Percentiles rank a stretch among this genome's conserved stretches.
Conservation (phyloP, 164 flowering plant species). For the Akebia trifoliata region DNA sequence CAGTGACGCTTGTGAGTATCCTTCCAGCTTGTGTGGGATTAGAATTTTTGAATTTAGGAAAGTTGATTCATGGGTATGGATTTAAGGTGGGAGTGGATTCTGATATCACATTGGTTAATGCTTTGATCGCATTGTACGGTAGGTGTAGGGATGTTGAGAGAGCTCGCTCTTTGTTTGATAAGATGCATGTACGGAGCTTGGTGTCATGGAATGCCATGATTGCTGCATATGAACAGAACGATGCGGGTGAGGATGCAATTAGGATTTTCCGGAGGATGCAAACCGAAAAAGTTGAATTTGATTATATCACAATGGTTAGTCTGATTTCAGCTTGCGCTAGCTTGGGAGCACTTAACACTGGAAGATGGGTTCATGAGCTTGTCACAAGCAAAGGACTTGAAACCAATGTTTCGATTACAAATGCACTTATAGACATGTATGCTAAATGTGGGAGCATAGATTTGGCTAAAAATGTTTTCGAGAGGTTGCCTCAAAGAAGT, state of each 20-base stretch:
- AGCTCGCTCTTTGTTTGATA: conserved; percentile 27
- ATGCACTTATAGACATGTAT: conserved; percentile 58
- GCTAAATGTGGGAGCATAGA: conserved; percentile 49
- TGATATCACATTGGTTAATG: conserved; percentile 22
- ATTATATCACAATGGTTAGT: conserved; percentile 30
- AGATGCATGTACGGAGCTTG: conserved; percentile 16
- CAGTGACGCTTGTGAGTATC: conserved; percentile 28
- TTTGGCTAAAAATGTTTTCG: conserved; percentile 25
- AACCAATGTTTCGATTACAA: conserved; percentile 21
- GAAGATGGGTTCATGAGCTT: conserved; percentile 31
- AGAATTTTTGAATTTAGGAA: conserved; percentile 20
- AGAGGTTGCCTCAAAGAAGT: conserved; percentile 20
- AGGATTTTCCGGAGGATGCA: conserved; percentile 32
- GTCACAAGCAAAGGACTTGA: conserved; percentile 22
- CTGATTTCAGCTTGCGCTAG: conserved; percentile 38
- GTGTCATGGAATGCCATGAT: conserved; percentile 42
- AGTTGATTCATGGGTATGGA: conserved; percentile 32
- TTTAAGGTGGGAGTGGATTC: conserved; percentile 28
- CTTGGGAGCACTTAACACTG: conserved; percentile 25
- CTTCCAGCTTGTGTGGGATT: conserved; percentile 31
- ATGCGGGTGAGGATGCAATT: conserved; percentile 17
- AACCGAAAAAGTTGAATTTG: conserved; percentile 21
- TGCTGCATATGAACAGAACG: conserved; percentile 29
- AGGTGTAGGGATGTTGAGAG: conserved; percentile 24
- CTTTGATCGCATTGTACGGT: conserved; percentile 32